Evolutionary conservation across 495 filamentous ascomycete species (phyloP).

Genomic region (Jackrogersella multiformis): DNA sequence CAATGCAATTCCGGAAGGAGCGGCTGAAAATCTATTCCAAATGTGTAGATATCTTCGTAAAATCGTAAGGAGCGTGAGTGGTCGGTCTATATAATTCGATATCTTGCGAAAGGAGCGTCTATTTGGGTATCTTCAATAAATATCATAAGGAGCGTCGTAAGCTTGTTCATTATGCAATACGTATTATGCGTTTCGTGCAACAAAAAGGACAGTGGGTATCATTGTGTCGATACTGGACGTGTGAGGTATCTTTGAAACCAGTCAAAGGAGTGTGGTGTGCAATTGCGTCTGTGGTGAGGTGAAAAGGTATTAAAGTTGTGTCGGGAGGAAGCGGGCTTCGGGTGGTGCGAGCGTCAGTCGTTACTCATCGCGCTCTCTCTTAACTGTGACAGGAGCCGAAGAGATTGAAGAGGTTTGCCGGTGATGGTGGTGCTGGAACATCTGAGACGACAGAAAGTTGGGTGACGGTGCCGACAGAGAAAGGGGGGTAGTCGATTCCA

Average conservation of each 20-base stretch:
- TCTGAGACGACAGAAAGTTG: constrained; percentile 33
- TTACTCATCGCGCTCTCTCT: constrained; percentile 44
- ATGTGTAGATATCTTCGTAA: constrained; percentile 47
- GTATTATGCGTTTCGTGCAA: constrained; percentile 51
- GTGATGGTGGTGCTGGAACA: constrained; percentile 43
- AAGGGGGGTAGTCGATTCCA: constrained; percentile 49
- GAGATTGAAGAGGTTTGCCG: constrained; percentile 43
- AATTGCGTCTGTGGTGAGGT: constrained; percentile 60
- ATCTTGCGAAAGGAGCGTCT: constrained; percentile 58
- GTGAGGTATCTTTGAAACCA: constrained; percentile 47
- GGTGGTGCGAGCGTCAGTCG: constrained; percentile 7
- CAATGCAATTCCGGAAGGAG: constrained; percentile 47
- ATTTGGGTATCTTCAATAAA: constrained; percentile 52
- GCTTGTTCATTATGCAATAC: constrained; percentile 49
- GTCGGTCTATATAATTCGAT: constrained; percentile 54
- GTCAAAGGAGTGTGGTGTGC: constrained; percentile 59
- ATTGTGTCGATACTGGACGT: constrained; percentile 57
- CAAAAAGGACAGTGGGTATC: constrained; percentile 56
- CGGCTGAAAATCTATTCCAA: constrained; percentile 46
- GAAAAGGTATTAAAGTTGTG: constrained; percentile 38
- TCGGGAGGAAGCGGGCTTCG: constrained; percentile 27
- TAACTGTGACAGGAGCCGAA: constrained; percentile 43
- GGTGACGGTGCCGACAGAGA: constrained; percentile 43
- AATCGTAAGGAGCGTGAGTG: constrained; percentile 47
- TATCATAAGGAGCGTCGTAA: constrained; percentile 58